Conservation (phyloP, 2,329 filamentous ascomycete species). For the Beauveria bassiana region DNA sequence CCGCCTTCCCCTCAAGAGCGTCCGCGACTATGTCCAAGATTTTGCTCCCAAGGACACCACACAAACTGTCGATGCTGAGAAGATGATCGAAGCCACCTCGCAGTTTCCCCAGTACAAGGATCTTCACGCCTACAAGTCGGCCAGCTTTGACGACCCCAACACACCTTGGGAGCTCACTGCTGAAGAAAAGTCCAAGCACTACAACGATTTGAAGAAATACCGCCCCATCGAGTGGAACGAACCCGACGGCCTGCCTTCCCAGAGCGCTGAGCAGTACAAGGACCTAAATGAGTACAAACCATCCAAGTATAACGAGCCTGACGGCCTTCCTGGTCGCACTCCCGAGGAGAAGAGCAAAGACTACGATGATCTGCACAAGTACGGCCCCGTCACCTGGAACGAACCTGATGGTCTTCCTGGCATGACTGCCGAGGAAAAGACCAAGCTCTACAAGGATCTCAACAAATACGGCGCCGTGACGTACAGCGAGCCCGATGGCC, state of each 20-base stretch:
- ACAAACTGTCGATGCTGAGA: slow-evolving; percentile 14
- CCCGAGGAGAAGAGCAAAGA: slow-evolving; percentile 20
- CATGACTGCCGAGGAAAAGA: slow-evolving; percentile 24
- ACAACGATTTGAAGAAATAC: slow-evolving; percentile 22
- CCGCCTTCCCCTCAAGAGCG: slow-evolving; percentile 25
- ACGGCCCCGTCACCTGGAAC: slow-evolving; percentile 20
- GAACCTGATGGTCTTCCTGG: slow-evolving; percentile 20
- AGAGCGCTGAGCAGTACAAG: slow-evolving; percentile 19
- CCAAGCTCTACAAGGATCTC: slow-evolving; percentile 30
- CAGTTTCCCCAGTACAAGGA: slow-evolving; percentile 27
- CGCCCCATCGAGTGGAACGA: slow-evolving; percentile 20
- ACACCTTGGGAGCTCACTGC: slow-evolving; percentile 19
- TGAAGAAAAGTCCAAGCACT: slow-evolving; percentile 21
- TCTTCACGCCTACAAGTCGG: slow-evolving; percentile 25
- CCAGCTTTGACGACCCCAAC: slow-evolving; percentile 22
- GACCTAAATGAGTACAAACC: slow-evolving; percentile 22
- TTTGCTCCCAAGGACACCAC: slow-evolving; percentile 14
- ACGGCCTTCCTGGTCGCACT: slow-evolving; percentile 16
- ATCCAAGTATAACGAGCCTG: slow-evolving; percentile 22
- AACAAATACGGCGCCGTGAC: slow-evolving; percentile 23
- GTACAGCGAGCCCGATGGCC: slow-evolving; percentile 25
- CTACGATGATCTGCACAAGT: slow-evolving; percentile 28
- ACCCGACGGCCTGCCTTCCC: slow-evolving; percentile 2
- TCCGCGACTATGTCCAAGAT: slow-evolving; percentile 25
- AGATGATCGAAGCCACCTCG: slow-evolving; percentile 20